Evolutionary conservation across 2,329 filamentous ascomycete genomes (phyloP).

Genomic region (Metarhizium rileyi): DNA sequence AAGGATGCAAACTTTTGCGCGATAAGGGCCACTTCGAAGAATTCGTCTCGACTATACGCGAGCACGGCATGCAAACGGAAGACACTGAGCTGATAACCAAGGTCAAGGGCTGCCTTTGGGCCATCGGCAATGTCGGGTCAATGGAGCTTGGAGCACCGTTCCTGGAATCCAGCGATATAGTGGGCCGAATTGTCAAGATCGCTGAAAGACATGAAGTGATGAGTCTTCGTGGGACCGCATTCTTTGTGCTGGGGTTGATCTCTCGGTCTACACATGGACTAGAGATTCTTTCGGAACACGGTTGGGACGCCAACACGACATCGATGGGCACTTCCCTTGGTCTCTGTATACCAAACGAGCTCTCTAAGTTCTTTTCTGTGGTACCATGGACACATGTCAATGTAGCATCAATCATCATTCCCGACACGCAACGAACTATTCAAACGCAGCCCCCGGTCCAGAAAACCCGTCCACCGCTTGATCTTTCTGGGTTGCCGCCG

Average conservation of each 20-base stretch:
- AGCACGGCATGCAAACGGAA: constrained; percentile 75
- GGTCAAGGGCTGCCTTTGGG: constrained; percentile 95
- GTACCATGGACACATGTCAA: constrained; percentile 47
- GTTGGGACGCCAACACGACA: constrained; percentile 89
- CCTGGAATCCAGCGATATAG: constrained; percentile 80
- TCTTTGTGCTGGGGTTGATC: constrained; percentile 89
- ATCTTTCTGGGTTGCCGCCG: constrained; percentile 29
- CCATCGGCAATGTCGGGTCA: constrained; percentile 92
- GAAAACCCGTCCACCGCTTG: constrained; percentile 31
- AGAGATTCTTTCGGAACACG: constrained; percentile 78
- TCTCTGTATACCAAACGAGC: constrained; percentile 73
- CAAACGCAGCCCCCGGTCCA: constrained; percentile 32
- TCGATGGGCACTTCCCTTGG: constrained; percentile 74
- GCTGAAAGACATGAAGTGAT: constrained; percentile 82
- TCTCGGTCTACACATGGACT: constrained; percentile 86
- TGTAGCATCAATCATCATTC: constrained; percentile 35
- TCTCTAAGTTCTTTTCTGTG: constrained; percentile 70
- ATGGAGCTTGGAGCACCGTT: constrained; percentile 97
- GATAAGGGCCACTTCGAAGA: constrained; percentile 96
- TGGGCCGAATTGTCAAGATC: constrained; percentile 77
- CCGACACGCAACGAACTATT: constrained; percentile 43
- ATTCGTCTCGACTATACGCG: constrained; percentile 79
- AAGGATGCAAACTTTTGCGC: constrained; percentile 81
- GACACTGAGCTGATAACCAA: constrained; percentile 81
- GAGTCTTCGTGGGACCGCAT: constrained; percentile 88